These are phyloP conservation scores for Claviceps humidiphila DNA, from an alignment of 2,329 filamentous ascomycete genomes.

Conservation along the genomic window DNA sequence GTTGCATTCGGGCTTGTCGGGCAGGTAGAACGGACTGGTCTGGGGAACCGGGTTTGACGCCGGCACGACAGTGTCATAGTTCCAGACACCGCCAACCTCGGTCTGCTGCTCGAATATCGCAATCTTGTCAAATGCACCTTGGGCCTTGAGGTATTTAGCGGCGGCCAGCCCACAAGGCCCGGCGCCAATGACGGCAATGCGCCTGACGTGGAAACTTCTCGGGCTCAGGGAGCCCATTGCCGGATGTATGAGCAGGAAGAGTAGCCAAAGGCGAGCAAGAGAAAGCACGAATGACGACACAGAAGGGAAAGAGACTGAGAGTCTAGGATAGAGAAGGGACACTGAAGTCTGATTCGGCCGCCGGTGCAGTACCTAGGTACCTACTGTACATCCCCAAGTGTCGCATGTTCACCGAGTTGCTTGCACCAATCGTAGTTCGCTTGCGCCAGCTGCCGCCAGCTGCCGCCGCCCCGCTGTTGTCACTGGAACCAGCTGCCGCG, in stretches of 20 bases:
- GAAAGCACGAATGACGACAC: no score
- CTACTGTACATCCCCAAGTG: no score
- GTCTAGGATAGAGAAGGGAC: no score
- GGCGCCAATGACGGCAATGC: conserved; percentile 68
- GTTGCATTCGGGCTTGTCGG: conserved; percentile 48
- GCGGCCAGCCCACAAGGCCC: conserved; percentile 68
- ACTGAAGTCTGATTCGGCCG: no score
- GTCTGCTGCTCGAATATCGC: conserved; percentile 72
- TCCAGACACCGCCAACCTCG: conserved; percentile 74
- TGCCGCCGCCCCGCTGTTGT: no score
- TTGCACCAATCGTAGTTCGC: no score
- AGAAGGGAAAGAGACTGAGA: no score
- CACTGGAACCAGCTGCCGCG: no score
- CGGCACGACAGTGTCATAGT: conserved; percentile 47
- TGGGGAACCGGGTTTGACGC: conserved; percentile 49
- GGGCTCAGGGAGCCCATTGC: conserved; percentile 17
- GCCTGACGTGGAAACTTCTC: conserved; percentile 36
- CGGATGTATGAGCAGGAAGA: not conserved
- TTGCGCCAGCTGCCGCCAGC: no score
- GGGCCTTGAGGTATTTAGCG: conserved; percentile 68
- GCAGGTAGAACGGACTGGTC: conserved; percentile 46
- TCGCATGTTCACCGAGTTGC: no score
- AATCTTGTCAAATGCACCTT: conserved; percentile 52
- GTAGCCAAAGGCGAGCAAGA: not conserved
- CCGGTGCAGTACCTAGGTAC: no score